Percentiles rank a stretch among this genome's conserved stretches.
Conservation (phyloP, 2,329 filamentous ascomycete species). For the Lasiodiplodia sp. region DNA sequence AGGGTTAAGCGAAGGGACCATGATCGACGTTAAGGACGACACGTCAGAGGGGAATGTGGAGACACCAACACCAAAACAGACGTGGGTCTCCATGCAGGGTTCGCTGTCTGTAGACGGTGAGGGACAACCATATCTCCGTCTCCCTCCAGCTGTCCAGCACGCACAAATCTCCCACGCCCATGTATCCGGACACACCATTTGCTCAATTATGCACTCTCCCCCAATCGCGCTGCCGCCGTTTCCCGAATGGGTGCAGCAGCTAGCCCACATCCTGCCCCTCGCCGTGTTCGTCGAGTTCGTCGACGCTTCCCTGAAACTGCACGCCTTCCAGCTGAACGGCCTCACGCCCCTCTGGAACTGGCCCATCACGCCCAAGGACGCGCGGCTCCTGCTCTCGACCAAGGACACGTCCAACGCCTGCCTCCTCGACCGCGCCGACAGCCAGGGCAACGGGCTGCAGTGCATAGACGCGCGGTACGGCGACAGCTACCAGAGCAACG, state of each 20-base stretch:
- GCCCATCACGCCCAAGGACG: constrained; percentile 21
- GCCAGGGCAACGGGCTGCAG: not conserved
- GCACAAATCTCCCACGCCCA: not conserved
- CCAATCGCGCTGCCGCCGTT: constrained; percentile 3
- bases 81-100: constrained; percentile 18
- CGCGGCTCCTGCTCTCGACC: constrained; percentile 3
- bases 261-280: constrained; percentile 21
- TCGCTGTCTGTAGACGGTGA: constrained; percentile 22
- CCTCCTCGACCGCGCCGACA: constrained; percentile 5
- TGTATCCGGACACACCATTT: not conserved
- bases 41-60: constrained; percentile 19
- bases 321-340: constrained; percentile 22
- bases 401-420: constrained; percentile 7
- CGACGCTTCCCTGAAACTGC: constrained; percentile 12
- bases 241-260: constrained; percentile 22
- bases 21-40: constrained; percentile 19
- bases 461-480: constrained; percentile 21
- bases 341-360: constrained; percentile 20
- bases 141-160: not conserved
- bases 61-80: not conserved
- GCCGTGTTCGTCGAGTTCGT: constrained; percentile 15
- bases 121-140: not conserved
- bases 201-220: not conserved
- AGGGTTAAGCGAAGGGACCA: constrained; percentile 19
- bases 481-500: constrained; percentile 10